Evolutionary conservation across 2,329 filamentous ascomycete species (phyloP).

Genomic region (Dactylonectria estremocensis): DNA sequence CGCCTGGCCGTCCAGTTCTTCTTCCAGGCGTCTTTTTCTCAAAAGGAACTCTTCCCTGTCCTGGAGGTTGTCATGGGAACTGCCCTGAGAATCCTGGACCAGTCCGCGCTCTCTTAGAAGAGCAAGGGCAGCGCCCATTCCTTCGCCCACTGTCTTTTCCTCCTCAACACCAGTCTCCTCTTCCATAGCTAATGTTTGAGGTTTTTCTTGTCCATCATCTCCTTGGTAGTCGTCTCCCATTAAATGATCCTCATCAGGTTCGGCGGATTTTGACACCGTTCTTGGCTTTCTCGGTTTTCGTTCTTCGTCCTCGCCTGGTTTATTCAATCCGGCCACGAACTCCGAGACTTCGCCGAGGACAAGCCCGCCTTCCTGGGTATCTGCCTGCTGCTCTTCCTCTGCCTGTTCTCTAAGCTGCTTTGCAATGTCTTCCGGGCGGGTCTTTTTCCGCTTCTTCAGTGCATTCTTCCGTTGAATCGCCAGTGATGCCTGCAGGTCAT

Average conservation of each 20-base stretch:
- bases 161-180: slow-evolving; percentile 83
- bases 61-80: slow-evolving; percentile 77
- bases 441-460: slow-evolving; percentile 92
- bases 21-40: slow-evolving; percentile 80
- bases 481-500: slow-evolving; percentile 89
- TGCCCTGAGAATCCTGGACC: slow-evolving; percentile 75
- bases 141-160: slow-evolving; percentile 83
- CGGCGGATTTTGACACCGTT: slow-evolving; percentile 53
- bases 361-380: slow-evolving; percentile 69
- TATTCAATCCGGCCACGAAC: slow-evolving; percentile 89
- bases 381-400: slow-evolving; percentile 62
- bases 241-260: slow-evolving; percentile 59
- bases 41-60: slow-evolving; percentile 84
- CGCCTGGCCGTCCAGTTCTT: slow-evolving; percentile 84
- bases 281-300: slow-evolving; percentile 66
- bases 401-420: slow-evolving; percentile 81
- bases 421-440: slow-evolving; percentile 88
- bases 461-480: slow-evolving; percentile 86
- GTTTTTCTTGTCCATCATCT: slow-evolving; percentile 56
- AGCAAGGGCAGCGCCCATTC: slow-evolving; percentile 85
- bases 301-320: slow-evolving; percentile 71
- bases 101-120: slow-evolving; percentile 90
- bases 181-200: slow-evolving; percentile 39
- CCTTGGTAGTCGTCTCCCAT: slow-evolving; percentile 57
- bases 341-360: slow-evolving; percentile 97